Evolutionary conservation across 139 green algal species (phyloP), one percentile per base, ranked within the genome.

Genomic region (Asterochloris sp.): DNA sequence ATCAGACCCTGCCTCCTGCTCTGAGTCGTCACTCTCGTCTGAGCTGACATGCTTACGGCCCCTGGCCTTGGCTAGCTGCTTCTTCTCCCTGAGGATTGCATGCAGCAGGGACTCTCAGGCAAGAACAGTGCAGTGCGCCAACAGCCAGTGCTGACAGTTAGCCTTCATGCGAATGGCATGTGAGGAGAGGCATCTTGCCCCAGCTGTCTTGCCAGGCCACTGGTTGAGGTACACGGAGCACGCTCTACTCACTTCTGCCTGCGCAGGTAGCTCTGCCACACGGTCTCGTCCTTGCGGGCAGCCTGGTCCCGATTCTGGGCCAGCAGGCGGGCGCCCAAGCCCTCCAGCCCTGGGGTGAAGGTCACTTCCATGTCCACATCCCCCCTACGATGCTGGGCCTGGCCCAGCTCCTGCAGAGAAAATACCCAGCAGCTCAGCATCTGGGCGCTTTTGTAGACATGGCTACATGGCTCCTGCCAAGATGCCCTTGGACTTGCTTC

Each of bases 221-320:
- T n/a, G n/a, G n/a, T n/a, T n/a, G n/a, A n/a, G n/a, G n/a, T n/a
- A n/a, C n/a, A n/a, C n/a, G n/a, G n/a, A n/a, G 74, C 74, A 78
- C 61, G 28, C 17, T 19, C 19, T 9, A 28, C 62, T 29, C 47
- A 84, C 81, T 78, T 81, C 73, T 76, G 82, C 47, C 84, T 85
- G 27, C 89, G 86, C 75, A 95, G 73, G 83, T 97, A 97, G 13
- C 83, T 79, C 12, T 97, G 89, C 90, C 93, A 97, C 76, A 98
- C 94, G 27, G 91, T 97, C 87, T 98, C 93, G 12, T 82, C 86
- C 60, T 86, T 83, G 0, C 71, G 21, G 13, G 77, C 78, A 80
- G 82, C 85, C 78, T 86, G 87, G 67, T 95, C 91, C 68, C 87
- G 82, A 85, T 86, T 87, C 79, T 92, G 92, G n/a, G 89, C 89